Evolutionary conservation across 257 asterid species (phyloP), one percentile per base, ranked within the genome.

Genomic region (Salvia miltiorrhiza): DNA sequence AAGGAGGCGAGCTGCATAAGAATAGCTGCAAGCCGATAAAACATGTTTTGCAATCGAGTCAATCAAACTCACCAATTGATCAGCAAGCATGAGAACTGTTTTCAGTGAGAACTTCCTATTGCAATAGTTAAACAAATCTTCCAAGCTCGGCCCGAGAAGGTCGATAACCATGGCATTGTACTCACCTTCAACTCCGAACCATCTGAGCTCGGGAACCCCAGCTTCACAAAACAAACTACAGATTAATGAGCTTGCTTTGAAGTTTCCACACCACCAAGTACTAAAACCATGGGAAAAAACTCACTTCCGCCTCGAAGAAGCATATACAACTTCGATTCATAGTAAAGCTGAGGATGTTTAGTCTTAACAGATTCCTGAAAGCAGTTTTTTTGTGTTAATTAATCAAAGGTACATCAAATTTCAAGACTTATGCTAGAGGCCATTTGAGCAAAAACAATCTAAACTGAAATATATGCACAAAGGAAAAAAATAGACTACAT

Each of bases 251-350:
- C 57, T 65, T 44, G 26, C 39, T 61, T 44, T 4, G 16, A 23
- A 23, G 55, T 26, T 39, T 12, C 32, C 20, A 73, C 33, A 57
- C 39, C 62, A 68, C 53, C n/a, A 67, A 63, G 54, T 10, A 43
- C 17, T 23, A 64, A n/a, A n/a, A 48, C 54, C 26, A 69, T 64
- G 65, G 39, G 7, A 60, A 35, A n/a, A 70, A 24, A 77, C 96
- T 87, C 81, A 91, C 97, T 85, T 87, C 96, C 97, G 58, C 97
- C 97, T 67, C 89, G 97, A 65, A 91, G 96, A 74, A 88, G 93
- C 91, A 85, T 80, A 74, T 91, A 91, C 74, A 91, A 71, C 83
- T 88, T 91, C 37, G 97, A 91, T 68, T 91, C 97, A 76, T 91
- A 91, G 75, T 88, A 92, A 72, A 91, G 97, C 81, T 91, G 97